A percentile compares a stretch with the other conserved stretches of the same genome.
These are phyloP conservation scores for Chloranthus sessilifolius DNA, from an alignment of 164 flowering plant genomes.

Conservation along the genomic window DNA sequence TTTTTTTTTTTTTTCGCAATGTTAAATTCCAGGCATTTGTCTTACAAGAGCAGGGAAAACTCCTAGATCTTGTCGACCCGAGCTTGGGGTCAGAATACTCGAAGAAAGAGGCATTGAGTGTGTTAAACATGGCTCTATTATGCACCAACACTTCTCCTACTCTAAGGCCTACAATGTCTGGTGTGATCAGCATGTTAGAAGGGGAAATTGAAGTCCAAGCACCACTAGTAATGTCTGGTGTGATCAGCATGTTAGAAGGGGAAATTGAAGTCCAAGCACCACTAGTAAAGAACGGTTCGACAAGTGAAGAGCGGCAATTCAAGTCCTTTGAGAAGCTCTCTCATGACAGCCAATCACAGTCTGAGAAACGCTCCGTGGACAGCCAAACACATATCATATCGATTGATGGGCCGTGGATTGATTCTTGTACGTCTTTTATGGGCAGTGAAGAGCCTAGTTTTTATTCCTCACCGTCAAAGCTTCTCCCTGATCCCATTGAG, in stretches of 20 bases:
- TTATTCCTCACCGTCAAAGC: too few species aligned
- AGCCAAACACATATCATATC: slow-evolving; percentile 24
- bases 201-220: slow-evolving; percentile 19
- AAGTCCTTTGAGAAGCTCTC: too few species aligned
- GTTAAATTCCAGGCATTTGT: slow-evolving; percentile 22
- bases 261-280: too few species aligned
- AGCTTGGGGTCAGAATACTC: slow-evolving; percentile 12
- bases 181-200: slow-evolving; percentile 23
- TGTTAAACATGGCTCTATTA: slow-evolving; percentile 18
- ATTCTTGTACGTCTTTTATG: slow-evolving; percentile 25
- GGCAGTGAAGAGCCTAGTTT: slow-evolving; percentile 27
- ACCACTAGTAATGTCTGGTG: too few species aligned
- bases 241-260: too few species aligned
- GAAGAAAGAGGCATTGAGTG: slow-evolving; percentile 17
- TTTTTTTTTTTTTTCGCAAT: too few species aligned
- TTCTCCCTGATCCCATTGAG: too few species aligned
- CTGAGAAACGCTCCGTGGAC: slow-evolving; percentile 21
- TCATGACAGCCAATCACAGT: too few species aligned
- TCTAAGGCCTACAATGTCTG: slow-evolving; percentile 22
- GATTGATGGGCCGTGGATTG: slow-evolving; percentile 39
- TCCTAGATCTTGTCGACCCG: slow-evolving; percentile 19
- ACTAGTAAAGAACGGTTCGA: too few species aligned
- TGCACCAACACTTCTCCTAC: slow-evolving; percentile 25
- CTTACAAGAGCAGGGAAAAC: slow-evolving; percentile 18
- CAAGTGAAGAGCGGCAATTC: too few species aligned